Evolutionary conservation across 805 yeast species (phyloP).

Genomic region (Nakazawaea populi): DNA sequence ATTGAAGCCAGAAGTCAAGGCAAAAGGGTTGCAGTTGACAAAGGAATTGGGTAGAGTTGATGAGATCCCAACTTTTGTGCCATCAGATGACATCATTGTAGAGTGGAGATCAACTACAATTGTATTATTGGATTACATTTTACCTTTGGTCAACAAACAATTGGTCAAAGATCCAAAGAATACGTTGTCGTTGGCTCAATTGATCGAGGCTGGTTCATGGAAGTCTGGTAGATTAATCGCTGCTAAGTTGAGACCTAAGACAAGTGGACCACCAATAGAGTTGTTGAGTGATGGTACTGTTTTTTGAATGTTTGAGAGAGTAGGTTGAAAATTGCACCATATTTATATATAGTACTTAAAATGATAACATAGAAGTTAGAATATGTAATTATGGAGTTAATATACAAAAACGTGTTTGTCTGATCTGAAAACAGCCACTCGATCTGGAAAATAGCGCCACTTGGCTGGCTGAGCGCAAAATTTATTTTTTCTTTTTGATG

Average conservation of each 20-base stretch:
- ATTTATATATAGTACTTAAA: too few relatives aligned
- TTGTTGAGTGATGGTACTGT: slow-evolving; percentile 61
- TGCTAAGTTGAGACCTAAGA: slow-evolving; percentile 36
- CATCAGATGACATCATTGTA: slow-evolving; percentile 54
- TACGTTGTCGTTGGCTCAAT: slow-evolving; percentile 44
- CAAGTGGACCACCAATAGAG: slow-evolving; percentile 61
- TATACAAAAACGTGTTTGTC: too few relatives aligned
- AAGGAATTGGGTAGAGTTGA: slow-evolving; percentile 21
- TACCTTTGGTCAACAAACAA: slow-evolving; percentile 45
- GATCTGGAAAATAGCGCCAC: not conserved
- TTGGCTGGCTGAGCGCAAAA: not conserved
- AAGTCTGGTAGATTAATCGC: slow-evolving; percentile 61
- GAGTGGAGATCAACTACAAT: slow-evolving; percentile 65
- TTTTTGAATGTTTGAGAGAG: slow-evolving; percentile 27
- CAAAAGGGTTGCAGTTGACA: slow-evolving; percentile 32
- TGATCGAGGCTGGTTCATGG: slow-evolving; percentile 69
- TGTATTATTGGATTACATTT: slow-evolving; percentile 46
- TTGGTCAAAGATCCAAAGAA: slow-evolving; percentile 26
- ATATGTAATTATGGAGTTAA: too few relatives aligned
- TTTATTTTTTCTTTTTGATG: not conserved
- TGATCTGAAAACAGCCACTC: not conserved
- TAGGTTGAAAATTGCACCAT: too few relatives aligned
- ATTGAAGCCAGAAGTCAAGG: slow-evolving; percentile 35
- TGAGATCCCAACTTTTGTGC: slow-evolving; percentile 42
- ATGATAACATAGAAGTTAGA: too few relatives aligned